Evolutionary conservation across 208 protist species (phyloP), one percentile per base, ranked within the genome.

Genomic region (Strigomonas galati): DNA sequence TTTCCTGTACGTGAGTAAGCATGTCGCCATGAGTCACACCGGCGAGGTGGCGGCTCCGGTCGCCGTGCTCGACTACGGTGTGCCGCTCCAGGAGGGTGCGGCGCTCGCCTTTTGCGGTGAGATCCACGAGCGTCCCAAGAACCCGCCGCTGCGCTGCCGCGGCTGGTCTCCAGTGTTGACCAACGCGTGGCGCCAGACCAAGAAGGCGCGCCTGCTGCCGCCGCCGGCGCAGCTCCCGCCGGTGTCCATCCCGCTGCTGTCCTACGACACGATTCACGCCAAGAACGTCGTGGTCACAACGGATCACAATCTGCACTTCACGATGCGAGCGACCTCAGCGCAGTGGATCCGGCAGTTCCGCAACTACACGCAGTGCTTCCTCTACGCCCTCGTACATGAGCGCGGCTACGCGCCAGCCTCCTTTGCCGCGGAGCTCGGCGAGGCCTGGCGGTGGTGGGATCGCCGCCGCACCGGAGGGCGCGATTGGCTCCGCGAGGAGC

Each of bases 401-500:
- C 46, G 44, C n/a, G 48, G 15, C n/a, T 46, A 49, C 21, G 64
- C 56, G 24, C 49, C 56, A 19, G 31, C 28, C 30, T 52, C 49
- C n/a, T 7, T 78, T n/a, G 58, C 31, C 15, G 64, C 37, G 21
- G 67, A 79, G 60, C 24, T 91, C 24, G 76, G 69, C 10, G 71
- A 87, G 12, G 87, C 83, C 24, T 96, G 90, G 90, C 62, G 62
- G 12, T 96, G 90, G 90, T 93, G 83, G 81, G 66, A 62, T 37
- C 76, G 65, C 10, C 85, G 90, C 10, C 61, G 78, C 15, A 21
- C 27, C 43, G 60, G 72, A 17, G 78, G 79, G 15, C 65, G 68
- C 0, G 71, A 75, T 54, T 96, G 90, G 87, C 78, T 93, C 49
- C 84, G 84, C n/a, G 85, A 90, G 40, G 83, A 92, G 53, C 90